These are phyloP conservation scores for Tuber magnatum DNA, from an alignment of 495 filamentous ascomycete genomes.

Conservation along the genomic window DNA sequence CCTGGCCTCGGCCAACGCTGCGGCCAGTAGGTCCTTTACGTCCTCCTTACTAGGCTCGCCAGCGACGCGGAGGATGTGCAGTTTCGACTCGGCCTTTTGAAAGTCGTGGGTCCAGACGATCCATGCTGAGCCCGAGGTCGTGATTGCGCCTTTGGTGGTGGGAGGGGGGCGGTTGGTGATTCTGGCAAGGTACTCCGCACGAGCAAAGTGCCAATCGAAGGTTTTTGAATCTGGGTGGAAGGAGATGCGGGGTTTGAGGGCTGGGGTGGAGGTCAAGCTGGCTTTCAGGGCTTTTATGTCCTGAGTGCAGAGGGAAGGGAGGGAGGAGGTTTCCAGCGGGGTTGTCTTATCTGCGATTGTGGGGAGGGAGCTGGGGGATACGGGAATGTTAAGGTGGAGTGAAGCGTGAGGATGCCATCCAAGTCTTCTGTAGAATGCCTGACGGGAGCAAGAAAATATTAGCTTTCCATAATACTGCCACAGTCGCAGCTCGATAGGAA, in stretches of 20 bases:
- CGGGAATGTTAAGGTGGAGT: constrained; percentile 59
- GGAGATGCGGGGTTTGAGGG: constrained; percentile 51
- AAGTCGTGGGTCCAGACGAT: constrained; percentile 76
- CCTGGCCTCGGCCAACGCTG: constrained; percentile 37
- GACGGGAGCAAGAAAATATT: neutral
- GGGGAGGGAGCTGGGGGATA: constrained; percentile 29
- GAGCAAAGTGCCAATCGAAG: constrained; percentile 74
- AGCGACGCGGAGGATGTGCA: constrained; percentile 67
- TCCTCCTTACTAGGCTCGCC: constrained; percentile 44
- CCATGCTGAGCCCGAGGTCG: constrained; percentile 49
- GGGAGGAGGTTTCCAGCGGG: constrained; percentile 44
- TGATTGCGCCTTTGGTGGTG: constrained; percentile 60
- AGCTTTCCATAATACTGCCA: neutral
- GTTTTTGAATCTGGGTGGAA: constrained; percentile 65
- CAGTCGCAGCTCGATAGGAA: neutral
- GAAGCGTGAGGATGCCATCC: constrained; percentile 74
- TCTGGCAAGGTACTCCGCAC: constrained; percentile 73
- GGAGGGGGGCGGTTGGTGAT: constrained; percentile 45
- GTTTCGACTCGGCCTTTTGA: constrained; percentile 44
- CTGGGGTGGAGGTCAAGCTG: constrained; percentile 5
- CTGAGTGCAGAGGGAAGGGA: constrained; percentile 51
- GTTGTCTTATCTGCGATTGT: constrained; percentile 23
- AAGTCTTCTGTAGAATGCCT: constrained; percentile 70
- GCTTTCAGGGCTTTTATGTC: constrained; percentile 43
- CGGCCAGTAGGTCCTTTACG: constrained; percentile 44